Conservation (phyloP, 768 basidiomycete genomes). For the Coprinellus micaceus region DNA sequence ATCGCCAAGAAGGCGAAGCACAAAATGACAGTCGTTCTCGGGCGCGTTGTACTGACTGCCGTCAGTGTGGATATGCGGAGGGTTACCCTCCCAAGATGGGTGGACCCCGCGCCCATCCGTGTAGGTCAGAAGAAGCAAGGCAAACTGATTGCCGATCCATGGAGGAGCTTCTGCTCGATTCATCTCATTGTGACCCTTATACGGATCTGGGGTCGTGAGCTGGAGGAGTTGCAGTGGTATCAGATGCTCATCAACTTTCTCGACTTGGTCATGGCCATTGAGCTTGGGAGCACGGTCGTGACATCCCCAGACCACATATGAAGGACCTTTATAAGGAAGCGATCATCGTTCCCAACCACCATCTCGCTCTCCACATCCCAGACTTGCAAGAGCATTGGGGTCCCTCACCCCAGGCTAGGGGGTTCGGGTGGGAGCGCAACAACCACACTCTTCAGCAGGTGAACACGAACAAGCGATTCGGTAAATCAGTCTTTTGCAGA, state of each 20-base stretch:
- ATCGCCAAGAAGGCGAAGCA: background rate
- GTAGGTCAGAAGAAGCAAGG: slow-evolving; percentile 15
- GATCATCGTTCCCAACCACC: slow-evolving; percentile 26
- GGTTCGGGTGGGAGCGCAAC: background rate
- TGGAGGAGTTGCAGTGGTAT: background rate
- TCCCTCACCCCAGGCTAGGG: slow-evolving; percentile 18
- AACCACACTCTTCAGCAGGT: background rate
- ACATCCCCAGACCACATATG: slow-evolving; percentile 18
- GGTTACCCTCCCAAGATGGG: slow-evolving; percentile 16
- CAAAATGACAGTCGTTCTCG: background rate
- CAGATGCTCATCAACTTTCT: slow-evolving; percentile 23
- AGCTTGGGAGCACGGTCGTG: slow-evolving; percentile 16
- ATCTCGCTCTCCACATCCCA: slow-evolving; percentile 27
- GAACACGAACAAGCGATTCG: background rate
- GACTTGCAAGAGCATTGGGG: slow-evolving; percentile 25
- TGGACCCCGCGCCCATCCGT: slow-evolving; percentile 12
- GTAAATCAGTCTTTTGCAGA: background rate
- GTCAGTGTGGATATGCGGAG: slow-evolving; percentile 7
- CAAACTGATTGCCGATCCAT: slow-evolving; percentile 32
- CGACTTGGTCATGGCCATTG: slow-evolving; percentile 26
- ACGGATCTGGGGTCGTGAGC: slow-evolving; percentile 22
- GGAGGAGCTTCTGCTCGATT: slow-evolving; percentile 22
- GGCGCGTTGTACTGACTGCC: background rate
- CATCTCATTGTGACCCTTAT: slow-evolving; percentile 26
- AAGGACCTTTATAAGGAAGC: slow-evolving; percentile 16